These are phyloP conservation scores for Salvia rosmarinus DNA, from an alignment of 257 asterid species.

Conservation along the genomic window DNA sequence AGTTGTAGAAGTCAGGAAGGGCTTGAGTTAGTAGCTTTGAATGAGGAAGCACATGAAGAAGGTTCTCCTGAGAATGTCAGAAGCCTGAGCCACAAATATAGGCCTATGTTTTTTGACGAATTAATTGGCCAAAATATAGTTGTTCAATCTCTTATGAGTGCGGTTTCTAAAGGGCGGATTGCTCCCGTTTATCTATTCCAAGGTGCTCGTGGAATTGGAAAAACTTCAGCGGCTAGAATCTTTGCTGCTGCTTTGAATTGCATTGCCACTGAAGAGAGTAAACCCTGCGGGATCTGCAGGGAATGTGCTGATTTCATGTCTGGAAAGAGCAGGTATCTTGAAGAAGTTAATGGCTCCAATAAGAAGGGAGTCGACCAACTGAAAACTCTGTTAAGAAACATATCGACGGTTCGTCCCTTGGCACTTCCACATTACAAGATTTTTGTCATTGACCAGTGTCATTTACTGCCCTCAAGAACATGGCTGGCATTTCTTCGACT, in stretches of 20 bases:
- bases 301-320: slow-evolving; percentile 71
- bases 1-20: slow-evolving; percentile 86
- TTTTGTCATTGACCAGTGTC: slow-evolving; percentile 81
- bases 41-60: slow-evolving; percentile 52
- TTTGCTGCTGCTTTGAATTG: slow-evolving; percentile 89
- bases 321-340: slow-evolving; percentile 59
- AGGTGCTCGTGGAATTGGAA: slow-evolving; percentile 98
- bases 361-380: slow-evolving; percentile 63
- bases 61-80: slow-evolving; percentile 59
- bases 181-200: slow-evolving; percentile 86
- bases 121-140: slow-evolving; percentile 79
- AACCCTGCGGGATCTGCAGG: slow-evolving; percentile 91
- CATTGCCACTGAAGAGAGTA: slow-evolving; percentile 70
- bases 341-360: slow-evolving; percentile 79
- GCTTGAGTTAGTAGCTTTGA: slow-evolving; percentile 53
- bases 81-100: slow-evolving; percentile 79
- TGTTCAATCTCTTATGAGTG: slow-evolving; percentile 69
- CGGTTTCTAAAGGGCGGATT: slow-evolving; percentile 64
- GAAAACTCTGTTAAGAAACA: slow-evolving; percentile 56
- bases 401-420: slow-evolving; percentile 48
- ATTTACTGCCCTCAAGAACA: slow-evolving; percentile 77
- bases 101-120: slow-evolving; percentile 86
- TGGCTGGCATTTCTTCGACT: slow-evolving; percentile 77
- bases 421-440: slow-evolving; percentile 54
- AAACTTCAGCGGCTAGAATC: slow-evolving; percentile 77